phyloP scores from a whole-genome alignment of 2,329 filamentous ascomycete species.

The Colletotrichum camelliae region DNA sequence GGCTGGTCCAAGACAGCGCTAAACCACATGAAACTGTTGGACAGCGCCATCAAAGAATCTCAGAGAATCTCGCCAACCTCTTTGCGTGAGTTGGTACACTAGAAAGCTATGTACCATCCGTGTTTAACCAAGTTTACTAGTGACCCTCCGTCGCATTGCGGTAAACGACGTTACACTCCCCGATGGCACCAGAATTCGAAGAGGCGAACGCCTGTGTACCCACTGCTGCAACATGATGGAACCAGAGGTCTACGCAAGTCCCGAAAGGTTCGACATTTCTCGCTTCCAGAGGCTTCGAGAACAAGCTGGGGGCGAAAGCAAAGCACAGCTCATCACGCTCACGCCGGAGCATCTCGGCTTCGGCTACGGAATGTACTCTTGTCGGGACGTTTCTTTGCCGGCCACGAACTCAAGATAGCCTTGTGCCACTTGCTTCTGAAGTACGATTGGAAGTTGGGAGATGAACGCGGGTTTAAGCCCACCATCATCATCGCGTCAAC shows the following conservation, averaged over 20 bases:
- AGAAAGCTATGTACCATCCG: background rate
- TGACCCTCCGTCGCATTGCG: background rate
- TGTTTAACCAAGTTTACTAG: background rate
- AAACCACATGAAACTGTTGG: conserved; percentile 42
- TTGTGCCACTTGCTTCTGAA: background rate
- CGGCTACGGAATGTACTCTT: conserved; percentile 22
- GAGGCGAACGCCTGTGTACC: background rate
- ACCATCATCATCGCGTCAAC: background rate
- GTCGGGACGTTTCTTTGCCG: background rate
- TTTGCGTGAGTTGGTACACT: background rate
- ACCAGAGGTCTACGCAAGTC: background rate
- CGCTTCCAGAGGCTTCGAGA: background rate
- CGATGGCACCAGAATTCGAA: background rate
- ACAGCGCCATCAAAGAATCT: conserved; percentile 46
- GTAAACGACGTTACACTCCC: background rate
- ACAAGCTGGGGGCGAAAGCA: background rate
- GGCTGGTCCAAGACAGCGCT: conserved; percentile 39
- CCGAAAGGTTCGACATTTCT: background rate
- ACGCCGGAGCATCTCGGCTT: conserved; percentile 37
- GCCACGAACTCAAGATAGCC: background rate
- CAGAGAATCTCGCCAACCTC: conserved; percentile 26
- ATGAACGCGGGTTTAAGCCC: background rate
- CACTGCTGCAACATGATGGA: background rate
- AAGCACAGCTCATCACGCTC: background rate
- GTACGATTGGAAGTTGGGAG: background rate